Evolutionary conservation across 1,139 yeast genomes (phyloP).

Genomic region (Williopsis jadinii): DNA sequence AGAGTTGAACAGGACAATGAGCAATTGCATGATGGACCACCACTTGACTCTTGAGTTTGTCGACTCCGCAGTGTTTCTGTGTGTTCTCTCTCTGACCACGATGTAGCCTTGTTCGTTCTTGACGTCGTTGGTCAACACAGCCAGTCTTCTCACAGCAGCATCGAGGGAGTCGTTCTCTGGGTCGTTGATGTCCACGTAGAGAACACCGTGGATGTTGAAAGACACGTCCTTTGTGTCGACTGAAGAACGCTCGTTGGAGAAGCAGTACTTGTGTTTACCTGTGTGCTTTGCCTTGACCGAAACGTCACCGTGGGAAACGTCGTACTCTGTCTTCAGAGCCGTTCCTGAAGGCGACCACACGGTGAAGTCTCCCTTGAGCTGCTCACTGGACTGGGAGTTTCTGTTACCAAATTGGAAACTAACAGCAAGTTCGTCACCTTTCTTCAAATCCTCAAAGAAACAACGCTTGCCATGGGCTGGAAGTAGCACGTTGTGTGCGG

Average conservation of each 20-base stretch:
- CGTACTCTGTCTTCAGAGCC: slow-evolving; percentile 41
- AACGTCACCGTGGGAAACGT: slow-evolving; percentile 78
- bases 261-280: slow-evolving; percentile 87
- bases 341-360: slow-evolving; percentile 56
- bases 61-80: slow-evolving; percentile 96
- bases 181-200: slow-evolving; percentile 80
- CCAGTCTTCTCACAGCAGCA: slow-evolving; percentile 70
- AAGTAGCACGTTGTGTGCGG: slow-evolving; percentile 75
- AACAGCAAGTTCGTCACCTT: slow-evolving; percentile 81
- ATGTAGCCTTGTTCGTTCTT: slow-evolving; percentile 90
- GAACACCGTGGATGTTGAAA: slow-evolving; percentile 90
- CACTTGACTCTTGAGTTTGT: slow-evolving; percentile 96
- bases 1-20: slow-evolving; percentile 81
- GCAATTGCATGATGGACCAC: slow-evolving; percentile 92
- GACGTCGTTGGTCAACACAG: slow-evolving; percentile 75
- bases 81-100: slow-evolving; percentile 94
- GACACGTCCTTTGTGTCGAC: slow-evolving; percentile 83
- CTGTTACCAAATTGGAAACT: slow-evolving; percentile 94
- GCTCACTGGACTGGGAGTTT: slow-evolving; percentile 71
- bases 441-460: slow-evolving; percentile 75
- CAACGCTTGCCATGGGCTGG: slow-evolving; percentile 88
- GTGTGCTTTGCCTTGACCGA: slow-evolving; percentile 52
- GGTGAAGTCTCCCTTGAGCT: slow-evolving; percentile 65
- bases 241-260: slow-evolving; percentile 75
- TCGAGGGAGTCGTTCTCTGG: slow-evolving; percentile 80